Evolutionary conservation across 73 alveolate species (phyloP).

Genomic region (Paraurostyla sp.): DNA sequence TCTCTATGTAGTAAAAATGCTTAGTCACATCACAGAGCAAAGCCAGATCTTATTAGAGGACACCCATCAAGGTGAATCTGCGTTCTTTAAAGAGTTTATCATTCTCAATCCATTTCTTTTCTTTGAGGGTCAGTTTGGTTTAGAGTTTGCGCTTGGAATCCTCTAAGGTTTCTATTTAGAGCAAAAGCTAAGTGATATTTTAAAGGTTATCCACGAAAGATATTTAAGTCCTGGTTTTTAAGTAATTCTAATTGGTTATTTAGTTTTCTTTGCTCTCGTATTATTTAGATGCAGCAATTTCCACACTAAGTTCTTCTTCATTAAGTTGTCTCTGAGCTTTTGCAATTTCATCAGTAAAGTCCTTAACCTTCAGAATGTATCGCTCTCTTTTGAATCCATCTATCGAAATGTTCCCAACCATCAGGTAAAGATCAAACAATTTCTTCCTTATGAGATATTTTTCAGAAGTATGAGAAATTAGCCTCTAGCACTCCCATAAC

Average conservation of each 20-base stretch:
- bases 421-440: conserved; percentile 53
- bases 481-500: conserved; percentile 24
- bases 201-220: conserved; percentile 14
- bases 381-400: conserved; percentile 77
- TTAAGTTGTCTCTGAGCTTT: conserved; percentile 26
- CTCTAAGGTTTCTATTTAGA: conserved; percentile 67
- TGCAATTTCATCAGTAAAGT: conserved; percentile 47
- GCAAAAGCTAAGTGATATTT: conserved; percentile 54
- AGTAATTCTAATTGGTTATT: not conserved
- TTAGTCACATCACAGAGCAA: not conserved
- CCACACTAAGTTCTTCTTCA: conserved; percentile 55
- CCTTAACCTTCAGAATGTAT: conserved; percentile 54
- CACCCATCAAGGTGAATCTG: conserved; percentile 50
- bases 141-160: conserved; percentile 23
- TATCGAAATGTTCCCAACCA: conserved; percentile 65
- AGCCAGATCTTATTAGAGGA: conserved; percentile 43
- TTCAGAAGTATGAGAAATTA: not conserved
- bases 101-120: conserved; percentile 74
- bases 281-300: conserved; percentile 34
- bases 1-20: not conserved
- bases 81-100: conserved; percentile 67
- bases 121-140: conserved; percentile 40
- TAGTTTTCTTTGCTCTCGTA: conserved; percentile 7
- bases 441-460: conserved; percentile 35
- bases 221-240: not conserved